phyloP scores from a whole-genome alignment of 1,284 basidiomycete genomes.

The Earliella scabrosa region DNA sequence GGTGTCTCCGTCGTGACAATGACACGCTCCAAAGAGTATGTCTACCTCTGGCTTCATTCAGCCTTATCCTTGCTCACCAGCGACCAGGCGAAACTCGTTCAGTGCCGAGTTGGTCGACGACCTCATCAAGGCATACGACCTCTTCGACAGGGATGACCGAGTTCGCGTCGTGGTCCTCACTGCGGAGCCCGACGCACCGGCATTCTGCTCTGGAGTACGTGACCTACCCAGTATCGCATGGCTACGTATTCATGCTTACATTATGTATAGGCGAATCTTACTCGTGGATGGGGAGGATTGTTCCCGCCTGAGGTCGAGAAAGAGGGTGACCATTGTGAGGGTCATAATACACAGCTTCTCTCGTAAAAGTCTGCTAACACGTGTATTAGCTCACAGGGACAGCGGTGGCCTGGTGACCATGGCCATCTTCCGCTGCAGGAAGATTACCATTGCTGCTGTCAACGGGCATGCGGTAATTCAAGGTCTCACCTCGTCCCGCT shows the following conservation, averaged over 20 bases:
- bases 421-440: constrained; percentile 55
- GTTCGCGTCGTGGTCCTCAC: constrained; percentile 56
- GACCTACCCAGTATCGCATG: neutral
- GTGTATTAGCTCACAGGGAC: constrained; percentile 50
- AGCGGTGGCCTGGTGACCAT: constrained; percentile 50
- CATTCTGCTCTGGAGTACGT: constrained; percentile 58
- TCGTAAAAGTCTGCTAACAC: neutral
- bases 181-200: constrained; percentile 52
- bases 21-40: constrained; percentile 51
- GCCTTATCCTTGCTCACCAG: neutral
- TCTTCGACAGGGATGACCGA: constrained; percentile 55
- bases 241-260: neutral
- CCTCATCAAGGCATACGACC: constrained; percentile 46
- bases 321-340: constrained; percentile 48
- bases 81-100: constrained; percentile 51
- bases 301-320: constrained; percentile 36
- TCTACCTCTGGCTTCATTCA: neutral
- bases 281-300: constrained; percentile 29
- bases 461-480: constrained; percentile 59
- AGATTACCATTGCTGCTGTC: constrained; percentile 59
- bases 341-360: neutral
- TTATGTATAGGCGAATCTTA: constrained; percentile 48
- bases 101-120: constrained; percentile 39
- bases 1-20: constrained; percentile 46
- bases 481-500: neutral